phyloP scores from a whole-genome alignment of 2,329 filamentous ascomycete species.

The Emergomyces orientalis region DNA sequence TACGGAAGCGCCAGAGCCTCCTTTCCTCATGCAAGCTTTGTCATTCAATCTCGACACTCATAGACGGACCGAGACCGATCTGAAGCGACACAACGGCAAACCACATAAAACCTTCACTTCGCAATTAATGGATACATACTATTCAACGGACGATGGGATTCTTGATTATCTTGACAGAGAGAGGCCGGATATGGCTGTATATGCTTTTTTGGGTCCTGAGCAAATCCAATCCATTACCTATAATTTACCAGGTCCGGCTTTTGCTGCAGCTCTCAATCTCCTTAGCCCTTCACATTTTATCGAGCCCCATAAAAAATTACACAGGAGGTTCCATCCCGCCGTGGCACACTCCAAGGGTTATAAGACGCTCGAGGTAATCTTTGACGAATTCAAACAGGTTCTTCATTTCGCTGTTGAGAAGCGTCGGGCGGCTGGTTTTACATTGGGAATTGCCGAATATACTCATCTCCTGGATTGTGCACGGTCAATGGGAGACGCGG shows the following conservation, averaged over 20 bases:
- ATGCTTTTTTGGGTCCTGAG: constrained; percentile 14
- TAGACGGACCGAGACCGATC: neutral
- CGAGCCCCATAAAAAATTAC: constrained; percentile 38
- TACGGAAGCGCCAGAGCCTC: neutral
- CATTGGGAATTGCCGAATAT: constrained; percentile 41
- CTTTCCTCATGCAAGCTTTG: constrained; percentile 2
- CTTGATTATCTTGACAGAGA: neutral
- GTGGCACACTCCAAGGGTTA: constrained; percentile 37
- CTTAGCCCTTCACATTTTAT: constrained; percentile 51
- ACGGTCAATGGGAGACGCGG: constrained; percentile 37
- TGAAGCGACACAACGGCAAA: neutral
- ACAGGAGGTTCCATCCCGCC: constrained; percentile 43
- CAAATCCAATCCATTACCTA: constrained; percentile 12
- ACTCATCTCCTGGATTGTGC: constrained; percentile 46
- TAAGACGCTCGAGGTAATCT: constrained; percentile 29
- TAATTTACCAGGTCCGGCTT: constrained; percentile 45
- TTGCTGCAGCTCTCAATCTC: constrained; percentile 54
- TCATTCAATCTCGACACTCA: constrained; percentile 3
- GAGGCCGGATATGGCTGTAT: constrained; percentile 16
- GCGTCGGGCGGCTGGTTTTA: constrained; percentile 29
- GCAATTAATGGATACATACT: constrained; percentile 9
- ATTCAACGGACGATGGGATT: neutral
- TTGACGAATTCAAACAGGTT: constrained; percentile 32
- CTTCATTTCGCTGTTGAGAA: constrained; percentile 31
- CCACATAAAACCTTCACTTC: neutral